A percentile compares a stretch with the other conserved stretches of the same genome.
These are phyloP conservation scores for Russula compacta DNA, from an alignment of 768 basidiomycete species.

Conservation along the genomic window DNA sequence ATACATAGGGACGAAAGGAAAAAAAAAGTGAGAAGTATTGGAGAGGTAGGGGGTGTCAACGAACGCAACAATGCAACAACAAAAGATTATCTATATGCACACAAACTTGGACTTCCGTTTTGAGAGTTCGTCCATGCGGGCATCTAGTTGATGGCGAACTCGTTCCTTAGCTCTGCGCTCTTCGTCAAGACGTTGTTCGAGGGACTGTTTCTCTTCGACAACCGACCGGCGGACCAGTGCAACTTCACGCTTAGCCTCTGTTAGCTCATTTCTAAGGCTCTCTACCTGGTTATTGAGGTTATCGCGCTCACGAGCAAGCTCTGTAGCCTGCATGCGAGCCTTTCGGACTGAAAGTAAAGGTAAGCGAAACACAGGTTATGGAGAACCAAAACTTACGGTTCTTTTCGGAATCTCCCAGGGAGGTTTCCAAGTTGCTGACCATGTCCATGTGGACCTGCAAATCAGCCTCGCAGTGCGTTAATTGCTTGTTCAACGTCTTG, in stretches of 20 bases:
- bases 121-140: conserved; percentile 76
- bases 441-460: conserved; percentile 88
- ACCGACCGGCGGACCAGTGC: conserved; percentile 67
- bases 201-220: conserved; percentile 81
- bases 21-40: not conserved
- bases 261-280: conserved; percentile 59
- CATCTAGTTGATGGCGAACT: conserved; percentile 77
- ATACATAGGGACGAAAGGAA: not conserved
- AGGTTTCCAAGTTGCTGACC: conserved; percentile 74
- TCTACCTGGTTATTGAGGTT: conserved; percentile 56
- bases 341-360: conserved; percentile 58
- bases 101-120: conserved; percentile 89
- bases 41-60: not conserved
- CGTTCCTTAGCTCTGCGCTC: conserved; percentile 87
- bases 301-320: conserved; percentile 81
- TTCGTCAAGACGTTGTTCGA: conserved; percentile 76
- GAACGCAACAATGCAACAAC: conserved; percentile 10
- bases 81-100: conserved; percentile 59
- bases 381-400: conserved; percentile 52
- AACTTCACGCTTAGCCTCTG: conserved; percentile 74
- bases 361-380: not conserved
- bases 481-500: conserved; percentile 86
- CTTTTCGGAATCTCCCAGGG: conserved; percentile 86
- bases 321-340: conserved; percentile 88
- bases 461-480: conserved; percentile 89